Percentiles rank a stretch among this genome's conserved stretches.
phyloP scores from a whole-genome alignment of 148 eudicot genomes.

The Camellia sinensis region DNA sequence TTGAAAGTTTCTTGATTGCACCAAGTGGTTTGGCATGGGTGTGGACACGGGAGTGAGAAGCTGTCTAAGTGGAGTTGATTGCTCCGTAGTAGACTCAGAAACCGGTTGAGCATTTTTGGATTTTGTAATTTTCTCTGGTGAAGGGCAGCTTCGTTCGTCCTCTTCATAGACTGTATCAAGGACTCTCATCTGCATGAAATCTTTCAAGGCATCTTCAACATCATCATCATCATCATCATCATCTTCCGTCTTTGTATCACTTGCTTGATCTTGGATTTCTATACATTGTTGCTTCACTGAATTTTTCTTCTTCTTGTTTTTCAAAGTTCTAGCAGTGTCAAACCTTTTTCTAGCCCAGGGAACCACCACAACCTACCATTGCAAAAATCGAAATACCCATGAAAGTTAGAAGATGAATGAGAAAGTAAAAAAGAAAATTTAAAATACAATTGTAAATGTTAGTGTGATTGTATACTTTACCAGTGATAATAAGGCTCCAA shows the following conservation, averaged over 20 bases:
- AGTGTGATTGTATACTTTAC: neutral
- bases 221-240: neutral
- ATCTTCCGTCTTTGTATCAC: neutral
- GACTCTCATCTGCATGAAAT: slow-evolving; percentile 13
- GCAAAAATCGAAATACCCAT: neutral
- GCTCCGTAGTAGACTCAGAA: neutral
- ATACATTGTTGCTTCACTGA: neutral
- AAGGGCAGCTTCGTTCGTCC: slow-evolving; percentile 12
- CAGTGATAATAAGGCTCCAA: slow-evolving; percentile 17
- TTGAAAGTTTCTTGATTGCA: slow-evolving; percentile 7
- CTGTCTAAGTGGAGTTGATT: slow-evolving; percentile 3
- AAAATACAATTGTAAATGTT: too few species aligned
- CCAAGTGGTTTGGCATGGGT: slow-evolving; percentile 5
- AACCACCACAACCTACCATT: slow-evolving; percentile 7
- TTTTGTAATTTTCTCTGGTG: neutral
- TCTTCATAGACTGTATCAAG: slow-evolving; percentile 17
- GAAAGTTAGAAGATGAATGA: too few species aligned
- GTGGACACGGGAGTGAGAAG: too few species aligned
- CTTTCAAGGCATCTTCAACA: slow-evolving; percentile 10
- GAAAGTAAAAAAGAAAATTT: neutral
- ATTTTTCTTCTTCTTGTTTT: neutral
- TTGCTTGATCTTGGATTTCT: neutral
- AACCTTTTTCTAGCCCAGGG: slow-evolving; percentile 11
- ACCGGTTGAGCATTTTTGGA: neutral
- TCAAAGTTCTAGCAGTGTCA: neutral